Evolutionary conservation across 768 basidiomycete genomes (phyloP), one percentile per base, ranked within the genome.

Genomic region (Terana coerulea): DNA sequence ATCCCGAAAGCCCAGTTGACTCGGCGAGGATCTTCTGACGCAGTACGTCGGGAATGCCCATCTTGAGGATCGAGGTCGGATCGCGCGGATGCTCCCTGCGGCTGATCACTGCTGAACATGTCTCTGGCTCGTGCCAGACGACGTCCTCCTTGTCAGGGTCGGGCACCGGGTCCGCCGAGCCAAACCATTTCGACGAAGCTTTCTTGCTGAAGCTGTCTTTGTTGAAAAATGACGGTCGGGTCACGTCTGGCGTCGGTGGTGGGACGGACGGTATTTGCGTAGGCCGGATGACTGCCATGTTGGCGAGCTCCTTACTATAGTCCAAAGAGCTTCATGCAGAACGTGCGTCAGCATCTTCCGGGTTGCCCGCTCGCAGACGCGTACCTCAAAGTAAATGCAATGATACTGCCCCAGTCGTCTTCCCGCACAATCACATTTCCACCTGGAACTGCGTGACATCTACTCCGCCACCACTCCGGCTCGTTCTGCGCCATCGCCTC

Each of bases 371-470:
- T 7, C 15, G 21, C 10, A n/a, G 25, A 30, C 62, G n/a, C n/a
- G 70, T 54, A 85, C 84, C 84, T 84, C 44, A 88, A 67, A 7
- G 85, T 86, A 65, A 84, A 88, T 5, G 87, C 82, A 56, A 88
- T 88, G 42, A 90, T 80, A 63, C 85, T 88, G 7, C 86, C 85
- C 84, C 82, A 85, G 64, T 88, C 86, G 59, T 78, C 74, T 61
- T 89, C 88, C 43, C 78, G 65, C 8, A 88, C 77, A 52, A 88
- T 75, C 4, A 87, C 73, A 60, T 79, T 83, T 7, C 81, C 76
- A 3, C 80, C 79, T n/a, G 86, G 84, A 15, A 86, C 70, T 28
- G 76, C 79, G 69, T 89, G 83, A 61, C 73, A 82, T 8, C 74
- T 75, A 17, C 66, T 68, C 14, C 61, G 65, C 84, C 84, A 88